Conservation (phyloP, 2,329 filamentous ascomycete genomes). For the Diaporthe sp. region DNA sequence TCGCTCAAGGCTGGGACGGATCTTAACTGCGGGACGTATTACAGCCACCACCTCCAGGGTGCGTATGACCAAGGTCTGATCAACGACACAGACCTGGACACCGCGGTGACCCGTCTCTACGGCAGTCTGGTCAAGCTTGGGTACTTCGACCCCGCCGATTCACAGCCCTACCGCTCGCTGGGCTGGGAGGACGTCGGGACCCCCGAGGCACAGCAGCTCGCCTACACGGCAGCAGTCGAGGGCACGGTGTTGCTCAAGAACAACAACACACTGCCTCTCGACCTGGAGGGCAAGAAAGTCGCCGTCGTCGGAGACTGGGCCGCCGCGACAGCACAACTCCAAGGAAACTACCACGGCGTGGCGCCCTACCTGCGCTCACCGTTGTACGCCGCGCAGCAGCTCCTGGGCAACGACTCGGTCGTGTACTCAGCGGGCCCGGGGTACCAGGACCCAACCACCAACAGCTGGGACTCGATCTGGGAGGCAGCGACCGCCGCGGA, state of each 20-base stretch:
- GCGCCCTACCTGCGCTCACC: constrained; percentile 70
- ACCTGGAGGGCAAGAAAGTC: constrained; percentile 62
- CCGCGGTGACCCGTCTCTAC: constrained; percentile 66
- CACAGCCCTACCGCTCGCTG: constrained; percentile 65
- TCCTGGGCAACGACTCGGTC: constrained; percentile 36
- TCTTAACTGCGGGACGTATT: constrained; percentile 59
- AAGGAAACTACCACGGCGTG: constrained; percentile 70
- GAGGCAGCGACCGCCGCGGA: constrained; percentile 60
- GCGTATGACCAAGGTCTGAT: constrained; percentile 54
- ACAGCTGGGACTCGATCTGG: constrained; percentile 52
- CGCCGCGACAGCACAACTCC: constrained; percentile 69
- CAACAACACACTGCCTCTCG: constrained; percentile 64
- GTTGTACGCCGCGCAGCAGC: constrained; percentile 56
- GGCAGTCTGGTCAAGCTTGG: constrained; percentile 67
- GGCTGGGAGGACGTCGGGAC: constrained; percentile 69
- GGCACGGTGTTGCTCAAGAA: constrained; percentile 69
- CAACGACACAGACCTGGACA: constrained; percentile 61
- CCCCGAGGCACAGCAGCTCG: constrained; percentile 66
- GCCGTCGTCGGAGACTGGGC: constrained; percentile 72
- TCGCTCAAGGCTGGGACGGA: constrained; percentile 66
- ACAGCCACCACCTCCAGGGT: constrained; percentile 44
- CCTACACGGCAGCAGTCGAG: constrained; percentile 66
- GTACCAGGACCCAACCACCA: constrained; percentile 46
- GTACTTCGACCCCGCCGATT: constrained; percentile 66
- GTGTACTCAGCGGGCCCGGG: constrained; percentile 45